Base-by-base conservation (phyloP, 1,284 basidiomycete genomes). In the Fomitopsis schrenkii region DNA sequence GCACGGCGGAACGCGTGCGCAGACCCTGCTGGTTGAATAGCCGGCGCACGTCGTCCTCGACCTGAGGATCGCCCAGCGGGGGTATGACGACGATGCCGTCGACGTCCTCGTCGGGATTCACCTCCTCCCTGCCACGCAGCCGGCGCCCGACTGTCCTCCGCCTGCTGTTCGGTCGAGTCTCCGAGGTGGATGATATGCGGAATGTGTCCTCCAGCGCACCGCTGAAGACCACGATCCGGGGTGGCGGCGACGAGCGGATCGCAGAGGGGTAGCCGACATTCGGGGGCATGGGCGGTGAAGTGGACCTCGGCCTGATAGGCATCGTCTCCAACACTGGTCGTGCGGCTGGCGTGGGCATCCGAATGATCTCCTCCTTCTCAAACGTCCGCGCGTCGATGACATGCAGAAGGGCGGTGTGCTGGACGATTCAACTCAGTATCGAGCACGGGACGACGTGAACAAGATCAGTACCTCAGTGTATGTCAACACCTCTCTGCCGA, bases 381-480 rank as follows among this genome's bases (percentile, higher is more conserved):
- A 93, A 94, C 0, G 91, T 93, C 48, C 86, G 81, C 4, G 91
- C 91, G 68, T 94, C 92, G 44, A 94, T 76, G 60, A 93, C 78
- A 68, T 94, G 92, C 0, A 94, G 67, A 30, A 87, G 72, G 14
- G 82, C 87, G 0, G 90, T 90, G 68, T 94, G 92, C 87, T 93
- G 66, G 26, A 15, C 33, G 26, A 61, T 40, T 26, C 17, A 38
- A 5, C 40, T 63, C 19, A 62, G 55, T 10, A 28, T 55, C 36
- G 54, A 44, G 42, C 15, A 22, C 15, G 55, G 8, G 19, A 57
- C 14, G 14, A 33, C 8, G 15, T 17, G 40, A n/a, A 46, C 55
- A 54, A 19, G 42, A 38, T 44, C 64, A 83, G 58, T 63, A 91
- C 90, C 83, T 94, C 93, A n/a, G 93, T 91, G 74, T 93, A 94